Percentiles rank a stretch among this genome's conserved stretches.
Conservation (phyloP, 225 moss, liverwort and hornwort genomes). For the Antitrichia curtipendula region DNA sequence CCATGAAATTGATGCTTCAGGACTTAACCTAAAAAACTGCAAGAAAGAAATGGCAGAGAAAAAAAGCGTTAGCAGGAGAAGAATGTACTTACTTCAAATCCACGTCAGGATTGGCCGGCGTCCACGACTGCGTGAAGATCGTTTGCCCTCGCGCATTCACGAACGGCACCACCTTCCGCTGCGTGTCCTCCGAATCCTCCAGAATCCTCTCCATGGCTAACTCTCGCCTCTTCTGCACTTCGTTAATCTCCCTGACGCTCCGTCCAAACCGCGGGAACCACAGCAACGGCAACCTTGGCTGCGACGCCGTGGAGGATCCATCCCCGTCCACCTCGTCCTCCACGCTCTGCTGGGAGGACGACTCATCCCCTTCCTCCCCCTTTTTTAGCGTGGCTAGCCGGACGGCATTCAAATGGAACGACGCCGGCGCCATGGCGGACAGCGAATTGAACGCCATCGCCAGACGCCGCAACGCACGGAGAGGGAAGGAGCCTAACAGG, state of each 20-base stretch:
- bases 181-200: constrained; percentile 16
- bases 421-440: constrained; percentile 31
- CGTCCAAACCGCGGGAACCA: constrained; percentile 46
- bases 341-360: not conserved
- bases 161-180: constrained; percentile 51
- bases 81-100: constrained; percentile 36
- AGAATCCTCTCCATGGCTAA: constrained; percentile 23
- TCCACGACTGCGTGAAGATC: constrained; percentile 85
- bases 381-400: constrained; percentile 14
- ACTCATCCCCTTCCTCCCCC: constrained; percentile 6
- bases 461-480: constrained; percentile 31
- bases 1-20: not conserved
- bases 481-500: constrained; percentile 24
- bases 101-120: constrained; percentile 20
- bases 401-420: constrained; percentile 27
- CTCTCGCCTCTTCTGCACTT: constrained; percentile 39
- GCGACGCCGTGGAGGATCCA: constrained; percentile 8
- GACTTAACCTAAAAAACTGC: not conserved
- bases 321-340: not conserved
- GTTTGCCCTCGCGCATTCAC: constrained; percentile 76
- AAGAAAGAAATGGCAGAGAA: not conserved
- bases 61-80: not conserved
- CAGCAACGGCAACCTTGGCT: constrained; percentile 30
- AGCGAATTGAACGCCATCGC: constrained; percentile 45
- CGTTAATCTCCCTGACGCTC: constrained; percentile 42